phyloP scores from a whole-genome alignment of 1,284 basidiomycete species.

The Ganoderma lingzhi region DNA sequence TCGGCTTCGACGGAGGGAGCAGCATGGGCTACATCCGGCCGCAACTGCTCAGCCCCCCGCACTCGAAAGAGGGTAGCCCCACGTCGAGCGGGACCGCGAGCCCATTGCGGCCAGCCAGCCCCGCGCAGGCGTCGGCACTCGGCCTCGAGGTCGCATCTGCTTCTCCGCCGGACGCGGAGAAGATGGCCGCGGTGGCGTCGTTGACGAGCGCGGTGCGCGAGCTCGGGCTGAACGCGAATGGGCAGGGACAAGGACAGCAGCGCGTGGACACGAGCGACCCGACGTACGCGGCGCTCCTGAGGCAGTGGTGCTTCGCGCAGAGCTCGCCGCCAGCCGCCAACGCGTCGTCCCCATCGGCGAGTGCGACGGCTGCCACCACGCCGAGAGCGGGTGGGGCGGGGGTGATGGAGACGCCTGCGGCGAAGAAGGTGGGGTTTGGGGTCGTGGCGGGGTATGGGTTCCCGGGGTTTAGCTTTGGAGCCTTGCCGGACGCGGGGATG shows the following conservation, averaged over 20 bases:
- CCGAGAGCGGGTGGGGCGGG: constrained; percentile 17
- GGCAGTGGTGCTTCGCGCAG: constrained; percentile 77
- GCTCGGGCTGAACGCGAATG: constrained; percentile 23
- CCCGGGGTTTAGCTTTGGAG: constrained; percentile 37
- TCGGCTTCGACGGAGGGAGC: constrained; percentile 21
- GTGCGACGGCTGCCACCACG: constrained; percentile 13
- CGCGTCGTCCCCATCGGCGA: constrained; percentile 11
- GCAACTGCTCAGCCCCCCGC: constrained; percentile 36
- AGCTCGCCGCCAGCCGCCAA: constrained; percentile 36
- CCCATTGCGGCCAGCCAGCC: constrained; percentile 26
- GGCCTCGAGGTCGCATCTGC: constrained; percentile 10
- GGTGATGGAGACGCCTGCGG: constrained; percentile 17
- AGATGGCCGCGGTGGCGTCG: constrained; percentile 24
- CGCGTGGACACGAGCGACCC: constrained; percentile 41
- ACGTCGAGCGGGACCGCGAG: constrained; percentile 28
- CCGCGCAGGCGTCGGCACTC: constrained; percentile 17
- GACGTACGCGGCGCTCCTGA: constrained; percentile 68
- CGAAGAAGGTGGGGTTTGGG: constrained; percentile 32
- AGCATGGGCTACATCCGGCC: constrained; percentile 16
- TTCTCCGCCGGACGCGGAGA: constrained; percentile 11
- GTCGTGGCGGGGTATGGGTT: constrained; percentile 32
- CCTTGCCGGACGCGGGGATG: constrained; percentile 35
- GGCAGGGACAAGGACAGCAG: constrained; percentile 17
- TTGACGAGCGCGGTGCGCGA: constrained; percentile 29
- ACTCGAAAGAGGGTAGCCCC: constrained; percentile 31